Conservation (phyloP, 345 rosid species). For the Lumnitzera littorea region DNA sequence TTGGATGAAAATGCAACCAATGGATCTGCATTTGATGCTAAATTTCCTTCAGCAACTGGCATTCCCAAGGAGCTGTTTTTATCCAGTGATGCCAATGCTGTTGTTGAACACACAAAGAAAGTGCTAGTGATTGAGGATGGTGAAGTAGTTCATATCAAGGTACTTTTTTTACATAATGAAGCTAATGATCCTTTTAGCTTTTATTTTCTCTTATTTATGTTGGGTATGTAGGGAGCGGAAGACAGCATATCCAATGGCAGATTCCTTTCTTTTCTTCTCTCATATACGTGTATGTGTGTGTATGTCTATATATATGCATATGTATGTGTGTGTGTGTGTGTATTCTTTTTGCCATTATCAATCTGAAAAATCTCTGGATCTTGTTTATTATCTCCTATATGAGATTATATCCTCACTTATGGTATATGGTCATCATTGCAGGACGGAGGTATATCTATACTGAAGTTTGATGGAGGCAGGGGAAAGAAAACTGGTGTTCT, state of each 20-base stretch:
- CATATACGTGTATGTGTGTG: too few relatives aligned
- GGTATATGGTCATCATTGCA: constrained; percentile 16
- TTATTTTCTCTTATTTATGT: background rate
- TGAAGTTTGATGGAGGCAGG: constrained; percentile 64
- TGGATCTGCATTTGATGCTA: constrained; percentile 57
- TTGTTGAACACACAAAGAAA: constrained; percentile 86
- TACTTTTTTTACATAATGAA: constrained; percentile 10
- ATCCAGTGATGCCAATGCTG: constrained; percentile 82
- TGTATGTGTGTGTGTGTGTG: too few relatives aligned
- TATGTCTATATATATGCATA: too few relatives aligned
- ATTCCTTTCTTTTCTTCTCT: too few relatives aligned
- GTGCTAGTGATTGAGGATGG: constrained; percentile 87
- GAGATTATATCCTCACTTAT: background rate
- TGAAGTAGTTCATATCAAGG: constrained; percentile 90
- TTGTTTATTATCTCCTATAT: too few relatives aligned
- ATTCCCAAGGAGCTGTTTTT: constrained; percentile 76
- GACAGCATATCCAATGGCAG: too few relatives aligned
- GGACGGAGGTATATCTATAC: constrained; percentile 86
- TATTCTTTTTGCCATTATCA: too few relatives aligned
- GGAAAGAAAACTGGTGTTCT: constrained; percentile 40
- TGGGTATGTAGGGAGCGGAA: too few relatives aligned
- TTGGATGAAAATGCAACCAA: constrained; percentile 31
- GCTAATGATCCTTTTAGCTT: background rate
- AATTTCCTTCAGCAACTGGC: constrained; percentile 50
- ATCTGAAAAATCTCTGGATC: too few relatives aligned